Evolutionary conservation across 2,329 filamentous ascomycete species (phyloP), one percentile per base, ranked within the genome.

Genomic region (Hirsutella thompsonii): DNA sequence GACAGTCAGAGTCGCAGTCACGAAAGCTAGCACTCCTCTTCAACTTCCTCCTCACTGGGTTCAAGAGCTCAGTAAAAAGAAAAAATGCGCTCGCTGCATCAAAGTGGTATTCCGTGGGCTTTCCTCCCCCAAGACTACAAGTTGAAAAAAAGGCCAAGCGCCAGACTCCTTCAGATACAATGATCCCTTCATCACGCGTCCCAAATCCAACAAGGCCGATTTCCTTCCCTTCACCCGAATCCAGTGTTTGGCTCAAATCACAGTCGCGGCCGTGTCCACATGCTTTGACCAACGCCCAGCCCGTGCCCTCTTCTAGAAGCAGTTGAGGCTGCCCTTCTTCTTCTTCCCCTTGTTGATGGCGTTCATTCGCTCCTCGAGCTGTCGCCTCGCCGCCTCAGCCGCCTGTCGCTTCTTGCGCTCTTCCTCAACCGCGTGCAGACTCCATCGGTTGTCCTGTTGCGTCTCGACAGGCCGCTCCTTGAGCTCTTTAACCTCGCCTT

Each of bases 311-410:
- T 38, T 45, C 47, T 87, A 95, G 71, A 98, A 98, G 74, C 92
- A 98, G 69, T 95, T 96, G 63, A 98, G 74, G 51, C 83, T 89
- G 55, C 83, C 79, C 75, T 94, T 94, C 76, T 93, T 89, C 74
- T 90, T 94, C 71, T 93, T 92, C 68, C 84, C 82, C 56, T 74
- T 78, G 64, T 81, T 89, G 60, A 92, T 82, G 44, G 84, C 81
- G 55, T 90, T 88, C 80, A 98, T 98, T 42, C 90, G 78, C 67
- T 94, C 87, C 65, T 98, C 90, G 20, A 98, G 75, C 55, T 94
- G 85, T 32, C 83, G 84, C 41, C 84, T 74, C 35, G 92, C 92
- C 49, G 83, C 79, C 68, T 98, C 92, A 29, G 93, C 89, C 47
- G 90, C 85, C 48, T 87, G 74, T 45, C 92, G 75, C 66, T 94